Evolutionary conservation across 208 protist genomes (phyloP).

Genomic region (Leishmania amazonensis): DNA sequence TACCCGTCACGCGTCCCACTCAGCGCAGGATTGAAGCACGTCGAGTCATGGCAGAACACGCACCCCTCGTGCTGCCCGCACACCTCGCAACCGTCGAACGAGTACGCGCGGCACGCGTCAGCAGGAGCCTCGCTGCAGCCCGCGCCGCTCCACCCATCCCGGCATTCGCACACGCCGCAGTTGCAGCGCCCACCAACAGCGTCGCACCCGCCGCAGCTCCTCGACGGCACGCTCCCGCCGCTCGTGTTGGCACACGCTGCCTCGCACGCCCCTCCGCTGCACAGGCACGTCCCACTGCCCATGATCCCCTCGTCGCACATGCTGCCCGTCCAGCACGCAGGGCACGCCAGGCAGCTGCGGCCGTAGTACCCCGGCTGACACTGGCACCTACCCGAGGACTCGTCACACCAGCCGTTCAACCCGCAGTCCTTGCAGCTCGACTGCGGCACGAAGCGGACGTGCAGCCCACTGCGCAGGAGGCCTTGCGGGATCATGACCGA

Average conservation of each 20-base stretch:
- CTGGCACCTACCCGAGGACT: constrained; percentile 14
- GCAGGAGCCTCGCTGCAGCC: constrained; percentile 19
- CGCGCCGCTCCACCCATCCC: constrained; percentile 25
- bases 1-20: constrained; percentile 31
- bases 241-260: neutral
- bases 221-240: neutral
- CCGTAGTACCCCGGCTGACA: constrained; percentile 39
- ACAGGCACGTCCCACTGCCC: constrained; percentile 11
- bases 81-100: constrained; percentile 40
- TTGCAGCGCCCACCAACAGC: constrained; percentile 28
- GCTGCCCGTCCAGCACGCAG: constrained; percentile 29
- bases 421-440: constrained; percentile 17
- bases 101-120: constrained; percentile 41
- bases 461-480: constrained; percentile 22
- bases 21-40: constrained; percentile 41
- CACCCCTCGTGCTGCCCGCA: constrained; percentile 35
- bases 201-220: constrained; percentile 11
- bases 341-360: constrained; percentile 24
- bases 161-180: constrained; percentile 30
- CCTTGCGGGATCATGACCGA: constrained; percentile 24
- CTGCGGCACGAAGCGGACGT: constrained; percentile 16
- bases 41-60: constrained; percentile 47
- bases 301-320: constrained; percentile 26
- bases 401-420: constrained; percentile 35
- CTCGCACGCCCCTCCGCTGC: constrained; percentile 10